Evolutionary conservation across 768 basidiomycete species (phyloP).

Genomic region (Multifurca ochricompacta): DNA sequence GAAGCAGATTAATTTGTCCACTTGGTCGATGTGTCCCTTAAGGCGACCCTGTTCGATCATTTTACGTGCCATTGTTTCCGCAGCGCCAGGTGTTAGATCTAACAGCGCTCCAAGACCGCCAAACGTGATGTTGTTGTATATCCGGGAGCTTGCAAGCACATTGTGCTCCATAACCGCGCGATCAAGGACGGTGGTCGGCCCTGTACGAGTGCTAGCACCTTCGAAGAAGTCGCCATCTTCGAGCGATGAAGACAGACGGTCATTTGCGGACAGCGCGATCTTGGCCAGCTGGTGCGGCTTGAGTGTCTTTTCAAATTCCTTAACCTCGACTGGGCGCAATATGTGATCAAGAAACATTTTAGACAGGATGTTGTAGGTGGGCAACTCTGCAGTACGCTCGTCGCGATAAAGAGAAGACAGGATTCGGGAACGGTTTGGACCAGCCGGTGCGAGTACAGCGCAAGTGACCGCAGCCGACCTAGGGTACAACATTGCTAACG

Average conservation of each 20-base stretch:
- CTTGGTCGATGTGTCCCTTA: slow-evolving; percentile 91
- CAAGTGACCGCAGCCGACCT: slow-evolving; percentile 92
- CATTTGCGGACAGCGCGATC: slow-evolving; percentile 77
- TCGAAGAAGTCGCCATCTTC: slow-evolving; percentile 51
- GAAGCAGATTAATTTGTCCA: slow-evolving; percentile 90
- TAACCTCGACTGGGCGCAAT: slow-evolving; percentile 80
- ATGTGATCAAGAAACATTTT: slow-evolving; percentile 99
- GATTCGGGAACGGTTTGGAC: slow-evolving; percentile 89
- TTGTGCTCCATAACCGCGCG: slow-evolving; percentile 99
- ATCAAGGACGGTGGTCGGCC: slow-evolving; percentile 92
- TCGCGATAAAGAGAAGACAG: slow-evolving; percentile 91
- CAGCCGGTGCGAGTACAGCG: slow-evolving; percentile 93
- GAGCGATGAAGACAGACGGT: slow-evolving; percentile 62
- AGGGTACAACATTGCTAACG: neutral
- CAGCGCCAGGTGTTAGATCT: slow-evolving; percentile 84
- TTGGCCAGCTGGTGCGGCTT: slow-evolving; percentile 93
- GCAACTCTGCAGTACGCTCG: slow-evolving; percentile 75
- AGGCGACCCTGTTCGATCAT: slow-evolving; percentile 98
- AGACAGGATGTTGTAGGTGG: slow-evolving; percentile 82
- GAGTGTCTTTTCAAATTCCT: slow-evolving; percentile 80
- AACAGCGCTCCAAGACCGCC: slow-evolving; percentile 85
- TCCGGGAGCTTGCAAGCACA: slow-evolving; percentile 89
- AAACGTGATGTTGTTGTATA: slow-evolving; percentile 98
- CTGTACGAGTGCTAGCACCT: slow-evolving; percentile 65
- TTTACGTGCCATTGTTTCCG: slow-evolving; percentile 94